Percentiles rank a stretch among this genome's conserved stretches.
Conservation (phyloP, 805 yeast genomes). For the Saccharomycopsis oosterbeekiorum region DNA sequence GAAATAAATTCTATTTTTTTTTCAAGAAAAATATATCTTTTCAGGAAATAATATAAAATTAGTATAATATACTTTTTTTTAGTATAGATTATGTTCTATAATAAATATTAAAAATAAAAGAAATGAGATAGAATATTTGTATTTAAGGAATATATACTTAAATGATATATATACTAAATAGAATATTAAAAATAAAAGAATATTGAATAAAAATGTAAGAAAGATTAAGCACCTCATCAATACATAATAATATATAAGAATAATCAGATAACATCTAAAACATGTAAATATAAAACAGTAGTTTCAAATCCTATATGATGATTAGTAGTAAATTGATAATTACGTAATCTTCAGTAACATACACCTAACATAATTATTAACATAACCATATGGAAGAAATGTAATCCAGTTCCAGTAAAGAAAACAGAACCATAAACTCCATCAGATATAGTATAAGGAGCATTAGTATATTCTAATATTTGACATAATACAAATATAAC, state of each 20-base stretch:
- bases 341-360: conserved; percentile 20
- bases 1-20: too few relatives aligned
- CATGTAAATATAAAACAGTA: conserved; percentile 23
- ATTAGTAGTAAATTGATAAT: conserved; percentile 21
- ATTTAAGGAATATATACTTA: too few relatives aligned
- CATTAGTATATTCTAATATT: conserved; percentile 22
- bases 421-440: conserved; percentile 23
- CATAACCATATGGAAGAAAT: conserved; percentile 22
- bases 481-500: conserved; percentile 23
- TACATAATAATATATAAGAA: conserved; percentile 23
- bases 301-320: conserved; percentile 23
- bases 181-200: too few relatives aligned
- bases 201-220: not conserved
- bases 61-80: too few relatives aligned
- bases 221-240: conserved; percentile 21
- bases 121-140: too few relatives aligned
- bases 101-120: too few relatives aligned
- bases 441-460: conserved; percentile 23
- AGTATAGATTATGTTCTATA: too few relatives aligned
- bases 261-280: conserved; percentile 25
- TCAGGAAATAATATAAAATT: too few relatives aligned
- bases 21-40: too few relatives aligned
- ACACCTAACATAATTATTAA: conserved; percentile 20
- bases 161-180: too few relatives aligned
- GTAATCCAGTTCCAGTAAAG: conserved; percentile 23